Evolutionary conservation across 495 filamentous ascomycete species (phyloP), one percentile per base, ranked within the genome.

Genomic region (Friedmanniomyces endolithicus): DNA sequence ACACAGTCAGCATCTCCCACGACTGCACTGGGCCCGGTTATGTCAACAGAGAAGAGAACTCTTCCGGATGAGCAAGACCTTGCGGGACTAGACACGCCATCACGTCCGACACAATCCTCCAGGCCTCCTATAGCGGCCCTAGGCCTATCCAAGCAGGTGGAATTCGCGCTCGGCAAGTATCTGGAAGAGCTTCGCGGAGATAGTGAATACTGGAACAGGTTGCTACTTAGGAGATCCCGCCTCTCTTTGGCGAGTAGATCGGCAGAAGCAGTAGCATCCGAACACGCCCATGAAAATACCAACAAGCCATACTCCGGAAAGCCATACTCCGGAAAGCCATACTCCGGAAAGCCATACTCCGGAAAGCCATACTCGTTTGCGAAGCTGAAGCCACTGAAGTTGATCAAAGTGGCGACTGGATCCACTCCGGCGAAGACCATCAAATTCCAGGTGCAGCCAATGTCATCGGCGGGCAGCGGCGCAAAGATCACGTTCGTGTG

Each of bases 171-270:
- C 16, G 55, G 58, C 9, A 54, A 54, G 48, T 41, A 63, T n/a
- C 34, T 61, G 16, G 54, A 59, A n/a, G 54, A 63, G 47, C 44
- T 53, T 6, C 57, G 53, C 7, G 61, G 45, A 7, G 63, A 63
- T 44, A 60, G 59, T 20, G 61, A 63, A 11, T 58, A 65, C 25
- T 63, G 55, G 48, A 52, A 40, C 4, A 48, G 37, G 17, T 11
- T n/a, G 44, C 40, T 22, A 33, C 46, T 65, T 4, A 23, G 44
- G 33, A 35, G 55, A 4, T 50, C 63, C 7, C 45, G 63, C 24
- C 43, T 35, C 9, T 54, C 46, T 50, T 17, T 50, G 16, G 17
- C 6, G 37, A 14, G 2, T 14, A 16, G 14, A 6, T 14, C 12
- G 4, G 37, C 14, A 41, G 37, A 4, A 16, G 44, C 44, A n/a